Conservation (phyloP, 345 rosid species). For the Euclidium syriacum region DNA sequence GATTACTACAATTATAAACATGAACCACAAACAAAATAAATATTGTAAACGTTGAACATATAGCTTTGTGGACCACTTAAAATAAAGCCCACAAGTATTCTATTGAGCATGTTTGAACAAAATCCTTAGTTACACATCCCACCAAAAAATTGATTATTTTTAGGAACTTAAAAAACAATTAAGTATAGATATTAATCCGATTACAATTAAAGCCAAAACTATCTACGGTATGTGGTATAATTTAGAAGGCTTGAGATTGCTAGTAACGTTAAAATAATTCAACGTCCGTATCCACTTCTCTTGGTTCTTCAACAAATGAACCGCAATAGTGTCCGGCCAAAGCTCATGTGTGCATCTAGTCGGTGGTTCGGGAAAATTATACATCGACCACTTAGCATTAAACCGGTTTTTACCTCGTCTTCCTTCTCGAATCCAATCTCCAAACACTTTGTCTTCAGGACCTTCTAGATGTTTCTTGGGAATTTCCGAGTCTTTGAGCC, state of each 20-base stretch:
- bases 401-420: constrained; percentile 52
- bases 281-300: constrained; percentile 68
- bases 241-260: constrained; percentile 74
- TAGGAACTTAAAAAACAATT: not conserved
- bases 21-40: too few species aligned
- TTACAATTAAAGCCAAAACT: not conserved
- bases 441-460: constrained; percentile 68
- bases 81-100: not conserved
- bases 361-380: constrained; percentile 62
- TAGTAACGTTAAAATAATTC: constrained; percentile 62
- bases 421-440: constrained; percentile 73
- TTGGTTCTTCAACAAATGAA: constrained; percentile 77
- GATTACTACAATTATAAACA: too few species aligned
- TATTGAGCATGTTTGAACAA: not conserved
- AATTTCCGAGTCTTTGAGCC: constrained; percentile 69
- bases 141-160: not conserved
- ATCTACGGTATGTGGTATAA: constrained; percentile 60
- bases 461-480: constrained; percentile 68
- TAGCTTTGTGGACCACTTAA: not conserved
- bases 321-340: constrained; percentile 70
- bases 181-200: not conserved
- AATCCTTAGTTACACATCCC: not conserved
- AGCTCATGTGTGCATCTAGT: constrained; percentile 68
- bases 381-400: constrained; percentile 88
- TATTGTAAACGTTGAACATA: not conserved